Percentiles rank a stretch among this genome's conserved stretches.
phyloP scores from a whole-genome alignment of 805 yeast species.

The Metschnikowia lachancei region DNA sequence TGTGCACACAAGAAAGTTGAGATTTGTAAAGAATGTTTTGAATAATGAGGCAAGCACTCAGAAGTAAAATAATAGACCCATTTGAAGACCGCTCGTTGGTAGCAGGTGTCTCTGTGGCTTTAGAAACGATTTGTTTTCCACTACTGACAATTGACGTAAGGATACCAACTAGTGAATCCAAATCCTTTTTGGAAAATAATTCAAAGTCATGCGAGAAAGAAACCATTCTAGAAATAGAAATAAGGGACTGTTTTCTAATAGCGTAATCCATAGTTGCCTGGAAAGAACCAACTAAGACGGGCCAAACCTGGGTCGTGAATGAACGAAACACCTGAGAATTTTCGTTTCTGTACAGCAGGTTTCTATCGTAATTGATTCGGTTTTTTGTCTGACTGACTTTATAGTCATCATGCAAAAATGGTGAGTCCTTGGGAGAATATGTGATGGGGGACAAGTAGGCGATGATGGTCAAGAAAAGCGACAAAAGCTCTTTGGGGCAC shows the following conservation, averaged over 20 bases:
- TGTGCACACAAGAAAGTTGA: conserved; percentile 42
- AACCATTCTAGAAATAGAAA: conserved; percentile 52
- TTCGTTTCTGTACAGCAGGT: conserved; percentile 26
- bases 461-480: conserved; percentile 53
- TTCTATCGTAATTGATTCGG: conserved; percentile 31
- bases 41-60: conserved; percentile 52
- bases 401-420: conserved; percentile 26
- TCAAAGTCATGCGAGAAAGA: conserved; percentile 38
- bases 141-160: conserved; percentile 64
- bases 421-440: conserved; percentile 29
- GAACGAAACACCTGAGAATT: conserved; percentile 21
- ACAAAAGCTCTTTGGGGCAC: conserved; percentile 63
- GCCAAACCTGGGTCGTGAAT: conserved; percentile 49
- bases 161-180: conserved; percentile 43
- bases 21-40: conserved; percentile 43
- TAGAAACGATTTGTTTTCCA: conserved; percentile 29
- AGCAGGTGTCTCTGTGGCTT: not conserved
- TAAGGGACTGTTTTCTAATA: conserved; percentile 55
- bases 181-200: conserved; percentile 27
- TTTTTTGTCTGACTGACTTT: conserved; percentile 24
- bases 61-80: conserved; percentile 35
- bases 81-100: conserved; percentile 3
- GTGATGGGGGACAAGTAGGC: conserved; percentile 56
- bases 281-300: conserved; percentile 58
- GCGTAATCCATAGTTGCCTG: conserved; percentile 70